Percentiles rank a stretch among this genome's conserved stretches.
Evolutionary conservation across 805 yeast genomes (phyloP).

Genomic region (Metschnikowia lachancei): DNA sequence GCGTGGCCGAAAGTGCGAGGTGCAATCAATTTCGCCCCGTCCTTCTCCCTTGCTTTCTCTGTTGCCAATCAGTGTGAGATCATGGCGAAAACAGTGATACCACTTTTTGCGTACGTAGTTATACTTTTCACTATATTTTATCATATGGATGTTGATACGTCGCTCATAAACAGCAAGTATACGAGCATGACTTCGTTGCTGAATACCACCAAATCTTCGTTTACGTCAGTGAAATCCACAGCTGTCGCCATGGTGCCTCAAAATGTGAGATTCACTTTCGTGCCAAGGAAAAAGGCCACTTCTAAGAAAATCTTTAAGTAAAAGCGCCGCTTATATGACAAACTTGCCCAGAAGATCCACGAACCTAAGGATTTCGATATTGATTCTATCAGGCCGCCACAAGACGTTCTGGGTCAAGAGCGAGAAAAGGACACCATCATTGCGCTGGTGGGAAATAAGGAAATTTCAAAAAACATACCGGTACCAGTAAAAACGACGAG

Average conservation of each 20-base stretch:
- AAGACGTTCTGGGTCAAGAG: slow-evolving; percentile 25
- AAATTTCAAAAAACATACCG: slow-evolving; percentile 54
- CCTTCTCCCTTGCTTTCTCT: slow-evolving; percentile 9
- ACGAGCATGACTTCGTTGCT: slow-evolving; percentile 7
- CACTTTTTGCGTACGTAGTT: slow-evolving; percentile 3
- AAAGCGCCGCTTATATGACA: slow-evolving; percentile 40
- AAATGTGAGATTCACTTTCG: slow-evolving; percentile 35
- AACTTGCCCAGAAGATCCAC: slow-evolving; percentile 33
- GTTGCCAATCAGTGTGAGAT: slow-evolving; percentile 8
- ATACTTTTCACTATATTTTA: slow-evolving; percentile 5
- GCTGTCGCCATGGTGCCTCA: slow-evolving; percentile 19
- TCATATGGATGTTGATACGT: slow-evolving; percentile 11
- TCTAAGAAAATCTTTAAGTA: slow-evolving; percentile 32
- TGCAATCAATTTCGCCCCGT: too few relatives aligned
- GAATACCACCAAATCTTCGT: not conserved
- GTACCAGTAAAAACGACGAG: slow-evolving; percentile 80
- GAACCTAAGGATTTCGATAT: slow-evolving; percentile 50
- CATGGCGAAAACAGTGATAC: slow-evolving; percentile 8
- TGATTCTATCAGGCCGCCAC: slow-evolving; percentile 28
- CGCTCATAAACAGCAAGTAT: slow-evolving; percentile 10
- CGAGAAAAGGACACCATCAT: slow-evolving; percentile 75
- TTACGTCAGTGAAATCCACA: not conserved
- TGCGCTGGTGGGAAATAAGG: slow-evolving; percentile 70
- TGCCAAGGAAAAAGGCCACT: slow-evolving; percentile 30
- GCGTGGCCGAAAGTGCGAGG: too few relatives aligned